Evolutionary conservation across 2,329 filamentous ascomycete species (phyloP), one percentile per base, ranked within the genome.

Genomic region (Ophiostoma australiae): DNA sequence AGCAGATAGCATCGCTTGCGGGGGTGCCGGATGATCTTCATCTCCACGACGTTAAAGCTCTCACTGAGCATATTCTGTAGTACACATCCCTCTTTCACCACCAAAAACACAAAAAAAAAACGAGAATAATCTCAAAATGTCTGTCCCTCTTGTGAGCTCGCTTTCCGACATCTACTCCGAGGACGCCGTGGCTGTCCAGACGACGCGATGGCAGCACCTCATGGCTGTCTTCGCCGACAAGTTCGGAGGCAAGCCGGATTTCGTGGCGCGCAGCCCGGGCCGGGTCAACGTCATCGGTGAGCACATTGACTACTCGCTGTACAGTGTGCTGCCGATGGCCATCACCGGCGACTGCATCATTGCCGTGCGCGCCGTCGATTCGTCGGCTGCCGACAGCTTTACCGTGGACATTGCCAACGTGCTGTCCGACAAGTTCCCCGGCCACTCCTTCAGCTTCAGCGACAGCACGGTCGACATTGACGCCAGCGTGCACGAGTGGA

Each of bases 281-380:
- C 88, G 95, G 75, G 95, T 99, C 75, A 98, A 98, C 83, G 95
- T 99, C 78, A 97, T 99, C 78, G 95, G 95, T 80, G 95, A 99
- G 85, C 95, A 99, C 83, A 97, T 99, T 77, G 95, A 99, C 83
- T 99, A 99, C 83, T 97, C 93, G 17, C 87, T 99, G 27, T 99
- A 98, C 84, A 90, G 95, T 76, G 94, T 97, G 72, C 85, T 99
- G 33, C 95, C 95, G 69, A 97, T 97, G 89, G 95, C 94, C 73
- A 93, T 98, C 75, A 93, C 91, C 6, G 91, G 93, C 73, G 95
- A 99, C 80, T 90, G 93, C 71, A 86, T 99, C 72, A 87, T 99
- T 77, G 95, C 94, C 69, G 91, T 97, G 52, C 86, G 79, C 76
- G 82, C 31, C n/a, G 58, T 10, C 31, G 44, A 61, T 20, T 23